Evolutionary conservation across 2,329 filamentous ascomycete genomes (phyloP).

Genomic region (Elsinoe fawcettii): DNA sequence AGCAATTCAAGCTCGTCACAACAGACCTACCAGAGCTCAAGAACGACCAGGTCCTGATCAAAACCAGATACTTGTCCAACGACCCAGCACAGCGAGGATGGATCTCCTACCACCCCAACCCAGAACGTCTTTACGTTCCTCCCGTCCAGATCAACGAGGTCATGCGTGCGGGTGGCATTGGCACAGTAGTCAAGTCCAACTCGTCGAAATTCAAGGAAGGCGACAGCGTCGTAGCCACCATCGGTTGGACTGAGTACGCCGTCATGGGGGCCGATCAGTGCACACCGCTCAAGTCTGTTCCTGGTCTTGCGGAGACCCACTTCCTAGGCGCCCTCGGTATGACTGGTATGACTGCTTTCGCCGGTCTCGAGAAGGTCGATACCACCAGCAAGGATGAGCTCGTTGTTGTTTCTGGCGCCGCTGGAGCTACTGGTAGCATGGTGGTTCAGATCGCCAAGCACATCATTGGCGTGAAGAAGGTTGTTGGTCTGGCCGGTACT

Average conservation of each 20-base stretch:
- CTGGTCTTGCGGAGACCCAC: conserved; percentile 36
- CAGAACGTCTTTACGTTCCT: conserved; percentile 39
- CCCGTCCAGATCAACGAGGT: conserved; percentile 37
- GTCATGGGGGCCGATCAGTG: conserved; percentile 32
- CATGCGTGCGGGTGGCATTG: conserved; percentile 34
- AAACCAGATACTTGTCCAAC: conserved; percentile 43
- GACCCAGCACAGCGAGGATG: conserved; percentile 47
- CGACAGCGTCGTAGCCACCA: conserved; percentile 28
- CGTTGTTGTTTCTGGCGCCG: conserved; percentile 43
- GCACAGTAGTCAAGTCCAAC: conserved; percentile 33
- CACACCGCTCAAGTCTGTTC: conserved; percentile 23
- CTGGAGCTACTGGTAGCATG: conserved; percentile 42
- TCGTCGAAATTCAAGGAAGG: conserved; percentile 29
- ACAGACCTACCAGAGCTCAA: conserved; percentile 30
- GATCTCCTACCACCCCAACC: conserved; percentile 31
- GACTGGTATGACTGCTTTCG: conserved; percentile 42
- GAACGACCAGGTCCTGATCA: conserved; percentile 39
- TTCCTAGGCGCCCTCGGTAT: conserved; percentile 41
- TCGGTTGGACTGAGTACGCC: conserved; percentile 38
- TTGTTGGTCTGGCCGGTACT: conserved; percentile 47
- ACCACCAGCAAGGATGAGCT: conserved; percentile 35
- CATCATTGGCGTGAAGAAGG: conserved; percentile 35
- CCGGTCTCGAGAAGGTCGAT: conserved; percentile 36
- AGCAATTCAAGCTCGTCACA: conserved; percentile 32
- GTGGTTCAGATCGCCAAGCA: conserved; percentile 49